phyloP scores from a whole-genome alignment of 2,329 filamentous ascomycete genomes.

The Torrubiellomyces zombiae region DNA sequence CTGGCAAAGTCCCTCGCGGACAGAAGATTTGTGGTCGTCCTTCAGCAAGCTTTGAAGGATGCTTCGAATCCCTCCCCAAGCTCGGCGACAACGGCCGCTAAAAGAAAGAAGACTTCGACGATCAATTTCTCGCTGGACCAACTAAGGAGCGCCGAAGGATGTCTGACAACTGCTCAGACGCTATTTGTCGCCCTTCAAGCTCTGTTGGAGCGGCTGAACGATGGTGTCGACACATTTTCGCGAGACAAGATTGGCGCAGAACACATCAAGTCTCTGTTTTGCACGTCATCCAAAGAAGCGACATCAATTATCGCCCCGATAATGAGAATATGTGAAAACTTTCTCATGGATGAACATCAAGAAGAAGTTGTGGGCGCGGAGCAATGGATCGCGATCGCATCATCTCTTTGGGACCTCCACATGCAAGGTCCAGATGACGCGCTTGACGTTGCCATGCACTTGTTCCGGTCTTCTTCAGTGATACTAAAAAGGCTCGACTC shows the following conservation, averaged over 20 bases:
- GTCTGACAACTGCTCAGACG: conserved; percentile 28
- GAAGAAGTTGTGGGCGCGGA: conserved; percentile 21
- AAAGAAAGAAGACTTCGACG: conserved; percentile 27
- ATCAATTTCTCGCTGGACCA: conserved; percentile 21
- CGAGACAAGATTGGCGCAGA: conserved; percentile 36
- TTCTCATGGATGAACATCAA: conserved; percentile 14
- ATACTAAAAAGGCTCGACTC: conserved; percentile 25
- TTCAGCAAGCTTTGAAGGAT: conserved; percentile 51
- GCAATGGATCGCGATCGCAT: conserved; percentile 30
- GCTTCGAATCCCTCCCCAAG: conserved; percentile 19
- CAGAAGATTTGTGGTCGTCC: conserved; percentile 46
- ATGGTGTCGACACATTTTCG: conserved; percentile 15
- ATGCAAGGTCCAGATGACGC: conserved; percentile 30
- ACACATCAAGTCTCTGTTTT: conserved; percentile 41
- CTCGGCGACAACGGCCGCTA: conserved; percentile 14
- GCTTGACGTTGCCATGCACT: conserved; percentile 28
- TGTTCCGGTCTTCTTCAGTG: conserved; percentile 21
- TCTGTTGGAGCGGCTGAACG: conserved; percentile 28
- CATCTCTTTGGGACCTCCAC: conserved; percentile 35
- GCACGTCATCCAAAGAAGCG: conserved; percentile 28
- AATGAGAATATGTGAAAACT: conserved; percentile 25
- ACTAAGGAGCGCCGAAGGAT: conserved; percentile 22
- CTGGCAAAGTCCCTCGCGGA: conserved; percentile 57
- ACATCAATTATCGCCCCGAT: conserved; percentile 27
- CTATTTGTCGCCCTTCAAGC: conserved; percentile 28